Conservation (phyloP, 805 yeast genomes). For the Cyberlindnera japonica region DNA sequence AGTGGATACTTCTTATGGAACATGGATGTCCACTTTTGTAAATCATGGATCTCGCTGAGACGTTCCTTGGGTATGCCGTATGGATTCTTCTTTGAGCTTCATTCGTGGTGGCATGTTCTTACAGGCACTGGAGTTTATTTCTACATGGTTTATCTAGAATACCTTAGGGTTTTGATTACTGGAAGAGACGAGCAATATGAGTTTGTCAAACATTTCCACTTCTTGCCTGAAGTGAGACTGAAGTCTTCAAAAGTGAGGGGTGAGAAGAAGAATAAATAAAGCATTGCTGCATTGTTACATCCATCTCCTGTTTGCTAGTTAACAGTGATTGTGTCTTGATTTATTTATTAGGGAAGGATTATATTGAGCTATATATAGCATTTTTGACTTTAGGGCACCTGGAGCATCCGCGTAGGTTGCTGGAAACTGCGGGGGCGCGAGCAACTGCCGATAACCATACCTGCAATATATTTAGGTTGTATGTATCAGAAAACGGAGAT, state of each 20-base stretch:
- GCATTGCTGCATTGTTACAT: too few relatives aligned
- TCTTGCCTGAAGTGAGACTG: constrained; percentile 49
- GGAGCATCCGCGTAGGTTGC: too few relatives aligned
- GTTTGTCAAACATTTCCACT: constrained; percentile 54
- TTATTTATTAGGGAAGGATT: too few relatives aligned
- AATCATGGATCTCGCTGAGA: constrained; percentile 52
- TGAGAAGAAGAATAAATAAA: background rate
- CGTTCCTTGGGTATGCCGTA: constrained; percentile 74
- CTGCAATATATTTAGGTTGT: too few relatives aligned
- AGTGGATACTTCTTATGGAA: constrained; percentile 87
- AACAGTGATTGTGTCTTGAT: too few relatives aligned
- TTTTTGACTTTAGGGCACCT: too few relatives aligned
- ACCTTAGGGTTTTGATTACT: constrained; percentile 62
- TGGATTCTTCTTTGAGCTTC: constrained; percentile 85
- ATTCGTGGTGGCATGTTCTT: constrained; percentile 96
- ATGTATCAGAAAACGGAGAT: too few relatives aligned
- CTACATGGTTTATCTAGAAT: constrained; percentile 76
- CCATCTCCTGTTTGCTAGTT: too few relatives aligned
- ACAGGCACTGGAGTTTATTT: constrained; percentile 86
- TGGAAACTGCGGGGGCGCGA: too few relatives aligned
- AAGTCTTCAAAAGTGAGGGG: background rate
- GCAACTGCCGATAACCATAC: too few relatives aligned
- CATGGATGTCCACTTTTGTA: constrained; percentile 78
- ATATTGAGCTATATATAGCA: too few relatives aligned
- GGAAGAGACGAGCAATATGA: constrained; percentile 53